Base-by-base conservation (phyloP, 768 basidiomycete genomes). In the Lactifluus piperatus region DNA sequence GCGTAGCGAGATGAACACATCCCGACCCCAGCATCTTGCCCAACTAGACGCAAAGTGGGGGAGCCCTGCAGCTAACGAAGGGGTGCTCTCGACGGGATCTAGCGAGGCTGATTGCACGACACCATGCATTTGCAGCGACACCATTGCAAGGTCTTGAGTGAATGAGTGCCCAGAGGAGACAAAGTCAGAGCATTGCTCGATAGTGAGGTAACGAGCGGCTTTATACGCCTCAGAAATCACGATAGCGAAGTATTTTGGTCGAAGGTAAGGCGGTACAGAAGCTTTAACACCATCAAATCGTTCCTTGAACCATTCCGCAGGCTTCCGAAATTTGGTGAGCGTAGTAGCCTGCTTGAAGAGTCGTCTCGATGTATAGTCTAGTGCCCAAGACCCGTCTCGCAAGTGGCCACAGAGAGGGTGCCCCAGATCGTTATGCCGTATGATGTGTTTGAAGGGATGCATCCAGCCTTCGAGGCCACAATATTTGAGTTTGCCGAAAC, bases 381-480 rank as follows among this genome's bases (percentile, higher is more conserved):
- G 72, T 13, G 95, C 88, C 97, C 97, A 98, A 16, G 78, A 78
- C 7, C 97, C 97, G 29, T 86, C 79, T 59, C 97, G 81, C 57
- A 98, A 71, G 72, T 98, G 91, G 3, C 76, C 85, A 66, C 92
- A 95, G 4, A 99, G 76, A 1, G 92, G 81, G 70, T 98, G 94
- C 0, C 97, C 97, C 3, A 98, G 79, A 69, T 99, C 94, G 70
- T 98, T 98, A 67, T 84, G 80, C 64, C 78, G 77, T 83, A 94
- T 94, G 70, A 98, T 83, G 64, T 83, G 82, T 39, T 83, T 79
- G 55, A 98, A 75, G 0, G 85, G 85, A 65, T 86, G 81, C 93
- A 99, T 97, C 93, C 94, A 99, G 1, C 97, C 97, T 68, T 98
- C 92, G 51, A 98, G 71, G 18, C 97, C 97, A 67, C 94, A 97